Base-by-base conservation (phyloP, 1,284 basidiomycete genomes). In the Ceratobasidium sp. region DNA sequence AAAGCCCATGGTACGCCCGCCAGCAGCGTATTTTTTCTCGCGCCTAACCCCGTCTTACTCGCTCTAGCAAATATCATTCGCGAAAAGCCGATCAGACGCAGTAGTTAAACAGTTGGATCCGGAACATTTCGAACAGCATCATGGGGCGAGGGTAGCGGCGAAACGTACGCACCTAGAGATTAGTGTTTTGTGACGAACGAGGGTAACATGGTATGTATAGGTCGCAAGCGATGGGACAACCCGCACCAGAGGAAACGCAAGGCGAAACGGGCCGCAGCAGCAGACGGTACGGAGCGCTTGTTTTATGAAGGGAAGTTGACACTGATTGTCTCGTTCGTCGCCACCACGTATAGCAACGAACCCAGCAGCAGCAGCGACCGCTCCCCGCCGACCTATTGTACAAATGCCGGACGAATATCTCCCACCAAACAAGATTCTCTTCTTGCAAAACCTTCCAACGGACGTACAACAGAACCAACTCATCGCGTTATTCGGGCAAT, bases 381-480 rank as follows among this genome's bases (percentile, higher is more conserved):
- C 84, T 45, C 80, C 89, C 29, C 91, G 89, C 79, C 85, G 92
- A 67, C 90, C 91, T 35, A 87, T 89, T 73, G 90, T 98, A 73
- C 92, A 94, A 77, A 96, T 97, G 92, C 96, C 97, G 34, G 96
- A 99, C 90, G 96, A 99, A 79, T 99, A 99, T 80, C 86, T 99
- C 7, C 97, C 97, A 3, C 96, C 96, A 34, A 99, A 99, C 90
- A 95, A 95, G 79, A 96, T 98, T 80, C 86, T 99, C 68, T 99
- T 99, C 85, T 79, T 99, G 73, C 96, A 99, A 81, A 97, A 97
- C 78, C 83, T 97, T 32, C 94, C 94, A n/a, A 80, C 81, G 62
- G 93, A 94, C 75, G 90, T 92, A 74, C 93, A 89, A 64, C 94
- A 96, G 77, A 94, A 96, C 67, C 90, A 93, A 75, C 88, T 98